Evolutionary conservation across 1,139 yeast species (phyloP).

Genomic region (Schwanniomyces etchellsii): DNA sequence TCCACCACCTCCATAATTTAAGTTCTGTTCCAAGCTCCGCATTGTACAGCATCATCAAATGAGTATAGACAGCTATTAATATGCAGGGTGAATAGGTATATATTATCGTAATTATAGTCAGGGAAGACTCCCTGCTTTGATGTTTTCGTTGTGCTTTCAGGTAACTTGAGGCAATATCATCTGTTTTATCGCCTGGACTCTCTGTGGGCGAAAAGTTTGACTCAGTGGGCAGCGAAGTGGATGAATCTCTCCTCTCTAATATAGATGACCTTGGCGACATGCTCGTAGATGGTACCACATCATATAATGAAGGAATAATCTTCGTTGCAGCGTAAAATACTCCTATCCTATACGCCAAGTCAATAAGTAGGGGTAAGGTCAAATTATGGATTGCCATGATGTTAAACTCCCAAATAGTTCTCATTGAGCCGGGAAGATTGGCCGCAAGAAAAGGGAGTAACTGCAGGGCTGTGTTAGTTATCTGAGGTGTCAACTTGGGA

Average conservation of each 20-base stretch:
- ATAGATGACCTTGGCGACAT: slow-evolving; percentile 16
- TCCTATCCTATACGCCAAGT: slow-evolving; percentile 76
- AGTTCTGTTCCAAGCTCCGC: slow-evolving; percentile 65
- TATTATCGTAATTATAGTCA: slow-evolving; percentile 52
- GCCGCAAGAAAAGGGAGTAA: slow-evolving; percentile 45
- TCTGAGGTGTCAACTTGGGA: slow-evolving; percentile 35
- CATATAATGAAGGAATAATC: slow-evolving; percentile 74
- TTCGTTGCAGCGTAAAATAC: slow-evolving; percentile 93
- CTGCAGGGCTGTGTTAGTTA: slow-evolving; percentile 33
- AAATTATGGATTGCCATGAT: slow-evolving; percentile 66
- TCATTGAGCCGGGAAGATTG: slow-evolving; percentile 52
- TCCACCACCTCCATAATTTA: slow-evolving; percentile 54
- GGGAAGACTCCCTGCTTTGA: slow-evolving; percentile 22
- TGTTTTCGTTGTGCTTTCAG: slow-evolving; percentile 3
- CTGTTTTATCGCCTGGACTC: neutral
- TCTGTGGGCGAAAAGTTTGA: neutral
- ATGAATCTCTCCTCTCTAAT: neutral
- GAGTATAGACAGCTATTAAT: slow-evolving; percentile 90
- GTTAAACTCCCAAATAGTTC: slow-evolving; percentile 66
- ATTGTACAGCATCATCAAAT: slow-evolving; percentile 82
- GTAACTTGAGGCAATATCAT: slow-evolving; percentile 1
- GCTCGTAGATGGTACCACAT: slow-evolving; percentile 29
- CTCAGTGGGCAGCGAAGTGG: neutral
- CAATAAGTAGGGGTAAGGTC: slow-evolving; percentile 75
- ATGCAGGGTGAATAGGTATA: slow-evolving; percentile 92